Evolutionary conservation across 2,329 filamentous ascomycete genomes (phyloP), one percentile per base, ranked within the genome.

Genomic region (Coccinonectria pachysandricola): DNA sequence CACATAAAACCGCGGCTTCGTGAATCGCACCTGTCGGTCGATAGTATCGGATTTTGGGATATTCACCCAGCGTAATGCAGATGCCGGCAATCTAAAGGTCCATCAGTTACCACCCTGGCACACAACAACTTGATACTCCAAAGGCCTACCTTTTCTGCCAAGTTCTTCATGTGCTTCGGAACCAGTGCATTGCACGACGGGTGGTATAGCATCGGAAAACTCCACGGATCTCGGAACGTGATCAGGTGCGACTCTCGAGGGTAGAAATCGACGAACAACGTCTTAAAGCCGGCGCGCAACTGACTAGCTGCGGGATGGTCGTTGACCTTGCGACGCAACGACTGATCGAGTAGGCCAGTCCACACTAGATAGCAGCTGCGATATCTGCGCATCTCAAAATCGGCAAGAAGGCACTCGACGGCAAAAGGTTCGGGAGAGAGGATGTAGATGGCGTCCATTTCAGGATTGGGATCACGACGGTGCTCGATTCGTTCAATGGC

Each of bases 401-500:
- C 91, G 48, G 87, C 85, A 59, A 96, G 75, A 23, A 98, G 65
- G 52, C 87, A 95, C 47, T 96, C 88, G 46, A 96, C 80, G 37
- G 94, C 84, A 53, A 94, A 82, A 6, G 84, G 67, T 45, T 83
- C 72, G 7, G 91, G 83, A 0, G 87, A 81, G 31, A 98, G 69
- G 34, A 98, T 66, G 60, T 96, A 98, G 40, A 98, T 75, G 45
- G 86, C 91, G 56, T 96, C 91, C 75, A 93, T 94, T 43, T 84
- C 80, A 30, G 78, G 76, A 52, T 94, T 93, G 50, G 71, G 68
- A 24, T 80, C 77, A 50, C 91, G 75, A 45, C 75, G 77, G 36
- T 91, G 75, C 63, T 95, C 87, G 59, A 98, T 92, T 49, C 75
- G 75, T 65, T 96, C 88, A 55, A 98, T 88, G 58, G 94, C 87